A percentile compares a stretch with the other conserved stretches of the same genome.
Conservation (phyloP, 768 basidiomycete species). For the Mycena rosella region DNA sequence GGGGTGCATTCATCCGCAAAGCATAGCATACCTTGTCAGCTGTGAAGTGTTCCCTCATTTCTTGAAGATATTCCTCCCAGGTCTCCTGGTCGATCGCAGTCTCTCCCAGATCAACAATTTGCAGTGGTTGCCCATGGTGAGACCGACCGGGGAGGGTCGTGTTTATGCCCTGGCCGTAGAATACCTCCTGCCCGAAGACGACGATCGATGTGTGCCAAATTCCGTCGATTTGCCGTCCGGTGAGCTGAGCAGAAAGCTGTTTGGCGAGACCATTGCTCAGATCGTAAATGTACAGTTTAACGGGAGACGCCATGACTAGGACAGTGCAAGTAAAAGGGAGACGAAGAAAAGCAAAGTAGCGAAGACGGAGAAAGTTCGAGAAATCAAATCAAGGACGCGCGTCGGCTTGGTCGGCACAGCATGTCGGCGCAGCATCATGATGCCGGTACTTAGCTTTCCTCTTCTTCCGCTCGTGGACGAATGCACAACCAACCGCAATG, state of each 20-base stretch:
- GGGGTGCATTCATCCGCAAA: not conserved
- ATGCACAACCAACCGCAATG: too few relatives aligned
- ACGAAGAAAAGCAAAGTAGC: too few relatives aligned
- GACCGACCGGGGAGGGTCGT: constrained; percentile 74
- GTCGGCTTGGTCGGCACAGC: too few relatives aligned
- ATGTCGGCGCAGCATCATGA: too few relatives aligned
- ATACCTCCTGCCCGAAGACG: constrained; percentile 86
- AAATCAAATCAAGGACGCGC: not conserved
- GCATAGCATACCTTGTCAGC: constrained; percentile 79
- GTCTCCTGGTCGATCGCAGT: constrained; percentile 88
- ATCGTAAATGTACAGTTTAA: constrained; percentile 92
- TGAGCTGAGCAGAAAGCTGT: constrained; percentile 82
- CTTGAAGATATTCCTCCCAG: constrained; percentile 85
- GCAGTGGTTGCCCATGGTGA: constrained; percentile 82
- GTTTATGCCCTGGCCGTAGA: constrained; percentile 90
- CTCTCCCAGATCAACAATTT: constrained; percentile 80
- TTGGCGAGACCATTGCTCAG: constrained; percentile 89
- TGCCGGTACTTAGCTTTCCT: too few relatives aligned
- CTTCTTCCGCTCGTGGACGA: too few relatives aligned
- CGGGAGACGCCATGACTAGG: constrained; percentile 49
- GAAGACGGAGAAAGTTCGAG: constrained; percentile 23
- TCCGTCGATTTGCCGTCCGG: constrained; percentile 92
- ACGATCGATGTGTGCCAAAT: constrained; percentile 98
- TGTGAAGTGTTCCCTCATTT: constrained; percentile 85
- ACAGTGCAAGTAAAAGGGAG: too few relatives aligned